phyloP scores from a whole-genome alignment of 2,329 filamentous ascomycete species.

The Cadophora malorum region DNA sequence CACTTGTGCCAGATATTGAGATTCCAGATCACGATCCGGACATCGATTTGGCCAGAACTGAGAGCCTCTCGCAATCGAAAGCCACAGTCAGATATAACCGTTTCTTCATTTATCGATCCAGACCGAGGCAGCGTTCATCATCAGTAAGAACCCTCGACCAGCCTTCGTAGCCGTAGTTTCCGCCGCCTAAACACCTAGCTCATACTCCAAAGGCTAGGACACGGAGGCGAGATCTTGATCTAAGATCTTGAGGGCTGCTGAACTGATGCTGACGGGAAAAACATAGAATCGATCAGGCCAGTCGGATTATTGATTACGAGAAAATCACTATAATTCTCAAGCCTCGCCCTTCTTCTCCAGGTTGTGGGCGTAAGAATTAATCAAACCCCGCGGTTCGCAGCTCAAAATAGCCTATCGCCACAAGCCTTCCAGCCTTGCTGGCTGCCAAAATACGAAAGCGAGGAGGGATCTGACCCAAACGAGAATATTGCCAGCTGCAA shows the following conservation, averaged over 20 bases:
- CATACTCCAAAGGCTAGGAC: neutral
- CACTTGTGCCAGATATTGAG: slow-evolving; percentile 13
- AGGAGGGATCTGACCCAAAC: slow-evolving; percentile 12
- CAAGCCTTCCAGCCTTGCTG: slow-evolving; percentile 9
- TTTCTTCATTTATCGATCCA: neutral
- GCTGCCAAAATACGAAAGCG: slow-evolving; percentile 15
- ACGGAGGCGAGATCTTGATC: neutral
- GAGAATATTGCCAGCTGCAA: slow-evolving; percentile 10
- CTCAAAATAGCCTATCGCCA: slow-evolving; percentile 30
- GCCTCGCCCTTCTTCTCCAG: slow-evolving; percentile 31
- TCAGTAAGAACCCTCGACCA: neutral
- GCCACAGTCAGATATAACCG: neutral
- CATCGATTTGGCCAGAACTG: neutral
- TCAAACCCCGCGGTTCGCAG: slow-evolving; percentile 29
- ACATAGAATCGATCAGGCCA: neutral
- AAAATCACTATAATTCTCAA: slow-evolving; percentile 29
- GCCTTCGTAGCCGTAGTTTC: neutral
- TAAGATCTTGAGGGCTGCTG: neutral
- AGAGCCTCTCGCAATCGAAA: neutral
- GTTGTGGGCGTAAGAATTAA: slow-evolving; percentile 26
- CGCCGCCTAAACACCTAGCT: slow-evolving; percentile 14
- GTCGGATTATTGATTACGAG: slow-evolving; percentile 31
- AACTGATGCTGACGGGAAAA: neutral
- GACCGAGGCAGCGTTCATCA: slow-evolving; percentile 6
- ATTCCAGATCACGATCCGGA: neutral